phyloP scores from a whole-genome alignment of 2,329 filamentous ascomycete genomes.

The Clonostachys sp. region DNA sequence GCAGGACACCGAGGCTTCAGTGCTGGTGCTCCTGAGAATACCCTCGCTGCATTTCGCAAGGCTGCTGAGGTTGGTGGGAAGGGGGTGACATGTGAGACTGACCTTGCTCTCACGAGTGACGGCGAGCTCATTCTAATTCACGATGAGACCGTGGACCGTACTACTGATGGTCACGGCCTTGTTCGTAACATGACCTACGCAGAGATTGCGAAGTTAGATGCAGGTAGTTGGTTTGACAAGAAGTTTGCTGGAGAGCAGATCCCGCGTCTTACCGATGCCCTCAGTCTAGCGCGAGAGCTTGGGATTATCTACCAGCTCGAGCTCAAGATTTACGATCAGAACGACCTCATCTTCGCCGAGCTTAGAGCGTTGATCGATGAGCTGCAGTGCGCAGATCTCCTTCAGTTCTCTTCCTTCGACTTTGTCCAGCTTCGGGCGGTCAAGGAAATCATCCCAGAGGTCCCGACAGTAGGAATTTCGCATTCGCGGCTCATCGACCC shows the following conservation, averaged over 20 bases:
- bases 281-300: constrained; percentile 2
- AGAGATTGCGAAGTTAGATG: constrained; percentile 3
- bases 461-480: constrained; percentile 3
- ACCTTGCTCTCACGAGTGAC: constrained; percentile 5
- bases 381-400: constrained; percentile 3
- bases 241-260: constrained; percentile 3
- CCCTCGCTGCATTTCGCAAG: constrained; percentile 3
- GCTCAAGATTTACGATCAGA: constrained; percentile 5
- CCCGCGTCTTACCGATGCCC: constrained; percentile 2
- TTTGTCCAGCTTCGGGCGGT: constrained; percentile 4
- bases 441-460: constrained; percentile 4
- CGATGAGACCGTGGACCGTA: constrained; percentile 5
- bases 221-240: constrained; percentile 4
- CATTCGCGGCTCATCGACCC: constrained; percentile 4
- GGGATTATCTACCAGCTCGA: constrained; percentile 5
- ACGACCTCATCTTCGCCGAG: constrained; percentile 3
- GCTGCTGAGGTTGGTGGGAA: constrained; percentile 1
- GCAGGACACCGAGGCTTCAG: constrained; percentile 4
- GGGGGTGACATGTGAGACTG: constrained; percentile 4
- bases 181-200: constrained; percentile 3
- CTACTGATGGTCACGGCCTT: constrained; percentile 5
- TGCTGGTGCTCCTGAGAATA: constrained; percentile 3
- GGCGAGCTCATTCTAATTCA: constrained; percentile 5
- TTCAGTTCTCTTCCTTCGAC: constrained; percentile 6
- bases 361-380: constrained; percentile 3